Evolutionary conservation across 1,139 yeast genomes (phyloP), one percentile per base, ranked within the genome.

Genomic region (Candida labiduridarum): DNA sequence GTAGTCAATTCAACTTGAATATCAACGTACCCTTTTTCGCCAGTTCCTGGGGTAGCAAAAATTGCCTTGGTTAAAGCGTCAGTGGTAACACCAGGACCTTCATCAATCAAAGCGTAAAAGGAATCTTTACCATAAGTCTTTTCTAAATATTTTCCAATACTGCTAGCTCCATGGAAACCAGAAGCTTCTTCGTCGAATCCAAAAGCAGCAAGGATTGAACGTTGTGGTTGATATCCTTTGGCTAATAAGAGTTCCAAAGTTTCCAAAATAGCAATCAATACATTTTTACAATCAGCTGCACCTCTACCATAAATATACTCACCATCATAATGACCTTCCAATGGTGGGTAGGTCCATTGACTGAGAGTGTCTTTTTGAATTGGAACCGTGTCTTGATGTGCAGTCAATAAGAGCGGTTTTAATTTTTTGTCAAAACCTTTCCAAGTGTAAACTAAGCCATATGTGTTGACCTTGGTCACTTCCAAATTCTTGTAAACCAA

Each of bases 281-380:
- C 63, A 54, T 74, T 74, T 56, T 76, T 76, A 56, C 79, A 72
- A 58, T 75, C 80, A 9, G 68, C 56, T 3, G 77, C 62, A 27
- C 80, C 80, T 52, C 80, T 65, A 5, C 80, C 80, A 50, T 63
- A 74, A 14, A 76, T 59, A 42, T 43, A 65, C 14, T 59, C 52
- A 4, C 88, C 88, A 59, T 87, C 96, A 60, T 72, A 87, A 60
- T 78, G 76, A 3, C 88, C 96, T 9, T 77, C 76, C 55, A 82
- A 87, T 25, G 96, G 96, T 11, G 85, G 85, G 59, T 82, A 77
- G 2, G 72, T 75, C 96, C 96, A 89, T 46, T 77, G 72, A 38
- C 64, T 72, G 41, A 78, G 63, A 12, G 89, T 80, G 19, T 74
- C 83, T 29, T 68, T 64, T 59, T 83, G 84, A n/a, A 88, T 87